phyloP scores from a whole-genome alignment of 164 flowering plant species.

The Echeveria elegans region DNA sequence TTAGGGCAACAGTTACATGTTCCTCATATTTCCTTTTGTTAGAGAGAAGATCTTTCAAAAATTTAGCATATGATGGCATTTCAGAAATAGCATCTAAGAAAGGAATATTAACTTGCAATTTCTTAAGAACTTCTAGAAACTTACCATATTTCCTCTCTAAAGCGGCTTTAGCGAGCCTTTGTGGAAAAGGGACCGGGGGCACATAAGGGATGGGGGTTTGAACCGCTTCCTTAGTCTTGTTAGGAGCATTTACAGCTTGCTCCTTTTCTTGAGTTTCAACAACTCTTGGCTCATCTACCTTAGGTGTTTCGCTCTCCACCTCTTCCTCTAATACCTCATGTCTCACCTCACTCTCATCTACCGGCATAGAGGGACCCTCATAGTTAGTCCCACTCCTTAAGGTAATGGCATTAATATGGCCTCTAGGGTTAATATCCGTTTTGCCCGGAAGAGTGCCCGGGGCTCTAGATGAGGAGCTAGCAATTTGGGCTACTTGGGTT shows the following conservation, averaged over 20 bases:
- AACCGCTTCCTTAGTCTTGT: background rate
- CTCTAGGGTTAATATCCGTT: too few relatives aligned
- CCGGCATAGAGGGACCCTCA: too few relatives aligned
- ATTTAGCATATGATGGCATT: constrained; percentile 1
- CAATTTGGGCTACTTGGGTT: too few relatives aligned
- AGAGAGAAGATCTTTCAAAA: constrained; percentile 5
- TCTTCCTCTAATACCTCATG: too few relatives aligned
- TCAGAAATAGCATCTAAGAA: background rate
- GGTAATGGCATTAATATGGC: too few relatives aligned
- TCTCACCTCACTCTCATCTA: too few relatives aligned
- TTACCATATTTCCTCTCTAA: background rate
- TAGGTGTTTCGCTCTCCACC: too few relatives aligned
- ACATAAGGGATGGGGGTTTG: background rate
- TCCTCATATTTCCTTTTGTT: constrained; percentile 5
- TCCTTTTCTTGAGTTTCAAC: background rate
- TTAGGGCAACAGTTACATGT: background rate
- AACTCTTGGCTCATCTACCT: too few relatives aligned
- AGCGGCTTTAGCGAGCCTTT: background rate
- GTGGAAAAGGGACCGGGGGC: constrained; percentile 1
- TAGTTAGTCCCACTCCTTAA: too few relatives aligned
- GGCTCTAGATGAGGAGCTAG: too few relatives aligned
- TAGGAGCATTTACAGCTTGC: background rate
- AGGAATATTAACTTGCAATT: background rate
- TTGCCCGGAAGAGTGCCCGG: too few relatives aligned
- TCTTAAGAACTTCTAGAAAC: background rate